Percentiles rank a stretch among this genome's conserved stretches.
phyloP scores from a whole-genome alignment of 495 filamentous ascomycete genomes.

The Xylaria castorea region DNA sequence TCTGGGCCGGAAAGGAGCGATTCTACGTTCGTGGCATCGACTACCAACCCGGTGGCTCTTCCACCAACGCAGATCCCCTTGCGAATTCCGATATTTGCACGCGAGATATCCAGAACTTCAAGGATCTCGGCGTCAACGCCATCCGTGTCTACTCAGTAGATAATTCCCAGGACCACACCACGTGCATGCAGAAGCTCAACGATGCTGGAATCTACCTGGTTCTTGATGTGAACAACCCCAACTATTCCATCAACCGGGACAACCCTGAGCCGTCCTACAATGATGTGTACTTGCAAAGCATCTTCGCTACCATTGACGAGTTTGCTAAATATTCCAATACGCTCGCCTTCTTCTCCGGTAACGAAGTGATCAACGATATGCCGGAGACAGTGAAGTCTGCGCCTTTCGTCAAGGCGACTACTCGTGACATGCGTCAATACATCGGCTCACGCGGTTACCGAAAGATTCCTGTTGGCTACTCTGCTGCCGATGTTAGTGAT shows the following conservation, averaged over 20 bases:
- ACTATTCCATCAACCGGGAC: slow-evolving; percentile 80
- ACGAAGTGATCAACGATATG: slow-evolving; percentile 92
- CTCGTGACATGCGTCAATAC: slow-evolving; percentile 89
- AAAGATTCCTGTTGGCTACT: slow-evolving; percentile 89
- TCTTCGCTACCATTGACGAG: slow-evolving; percentile 91
- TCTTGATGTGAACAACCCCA: slow-evolving; percentile 71
- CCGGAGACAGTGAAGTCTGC: slow-evolving; percentile 72
- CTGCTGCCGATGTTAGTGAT: slow-evolving; percentile 81
- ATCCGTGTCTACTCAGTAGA: slow-evolving; percentile 93
- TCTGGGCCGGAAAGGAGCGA: slow-evolving; percentile 81
- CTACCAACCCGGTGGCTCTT: slow-evolving; percentile 93
- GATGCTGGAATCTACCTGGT: slow-evolving; percentile 92
- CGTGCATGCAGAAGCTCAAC: slow-evolving; percentile 81
- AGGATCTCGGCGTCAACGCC: slow-evolving; percentile 86
- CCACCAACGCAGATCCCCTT: slow-evolving; percentile 78
- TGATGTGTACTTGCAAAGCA: slow-evolving; percentile 84
- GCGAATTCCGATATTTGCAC: slow-evolving; percentile 72
- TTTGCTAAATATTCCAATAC: slow-evolving; percentile 90
- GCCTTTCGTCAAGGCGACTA: slow-evolving; percentile 91
- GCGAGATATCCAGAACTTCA: slow-evolving; percentile 85
- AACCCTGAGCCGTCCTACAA: slow-evolving; percentile 85
- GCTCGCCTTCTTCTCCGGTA: slow-evolving; percentile 93
- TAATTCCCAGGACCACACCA: slow-evolving; percentile 81
- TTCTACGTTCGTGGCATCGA: slow-evolving; percentile 97
- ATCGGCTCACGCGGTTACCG: slow-evolving; percentile 77